Percentiles rank a stretch among this genome's conserved stretches.
These are phyloP conservation scores for Teunomyces aglyptinius DNA, from an alignment of 805 yeast genomes.

Conservation along the genomic window DNA sequence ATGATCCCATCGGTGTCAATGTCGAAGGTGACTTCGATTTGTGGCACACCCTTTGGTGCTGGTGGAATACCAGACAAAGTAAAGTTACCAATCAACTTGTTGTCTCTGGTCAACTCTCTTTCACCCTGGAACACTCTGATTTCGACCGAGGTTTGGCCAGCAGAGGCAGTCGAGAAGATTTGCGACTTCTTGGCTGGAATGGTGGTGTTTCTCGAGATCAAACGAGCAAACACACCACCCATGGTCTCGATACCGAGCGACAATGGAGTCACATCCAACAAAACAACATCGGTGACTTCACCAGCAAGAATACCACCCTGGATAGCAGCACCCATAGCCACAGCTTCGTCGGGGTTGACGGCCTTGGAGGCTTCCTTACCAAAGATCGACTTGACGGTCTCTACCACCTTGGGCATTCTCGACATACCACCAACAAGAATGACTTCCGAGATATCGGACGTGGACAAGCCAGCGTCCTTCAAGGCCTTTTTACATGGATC, in stretches of 20 bases:
- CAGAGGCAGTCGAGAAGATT: slow-evolving; percentile 53
- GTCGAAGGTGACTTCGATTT: slow-evolving; percentile 92
- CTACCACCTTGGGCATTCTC: slow-evolving; percentile 85
- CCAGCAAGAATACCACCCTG: slow-evolving; percentile 97
- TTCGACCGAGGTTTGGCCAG: slow-evolving; percentile 37
- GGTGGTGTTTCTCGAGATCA: slow-evolving; percentile 91
- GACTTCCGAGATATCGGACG: slow-evolving; percentile 72
- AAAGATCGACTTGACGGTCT: slow-evolving; percentile 73
- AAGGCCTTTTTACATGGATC: slow-evolving; percentile 79
- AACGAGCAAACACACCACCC: slow-evolving; percentile 95
- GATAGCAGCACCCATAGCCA: slow-evolving; percentile 95
- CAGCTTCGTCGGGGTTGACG: slow-evolving; percentile 94
- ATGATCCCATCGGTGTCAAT: slow-evolving; percentile 97
- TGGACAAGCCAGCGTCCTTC: slow-evolving; percentile 70
- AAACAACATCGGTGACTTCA: slow-evolving; percentile 87
- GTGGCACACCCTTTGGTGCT: slow-evolving; percentile 93
- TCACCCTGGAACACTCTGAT: slow-evolving; percentile 99
- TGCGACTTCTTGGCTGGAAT: slow-evolving; percentile 96
- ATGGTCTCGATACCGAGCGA: slow-evolving; percentile 95
- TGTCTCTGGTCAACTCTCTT: slow-evolving; percentile 96
- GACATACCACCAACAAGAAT: slow-evolving; percentile 91
- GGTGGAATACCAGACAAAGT: slow-evolving; percentile 94
- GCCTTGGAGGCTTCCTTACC: slow-evolving; percentile 84
- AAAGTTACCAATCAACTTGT: slow-evolving; percentile 96
- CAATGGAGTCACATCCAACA: slow-evolving; percentile 86